These are phyloP conservation scores for Raphanus raphanistrum DNA, from an alignment of 345 rosid genomes.

Conservation along the genomic window DNA sequence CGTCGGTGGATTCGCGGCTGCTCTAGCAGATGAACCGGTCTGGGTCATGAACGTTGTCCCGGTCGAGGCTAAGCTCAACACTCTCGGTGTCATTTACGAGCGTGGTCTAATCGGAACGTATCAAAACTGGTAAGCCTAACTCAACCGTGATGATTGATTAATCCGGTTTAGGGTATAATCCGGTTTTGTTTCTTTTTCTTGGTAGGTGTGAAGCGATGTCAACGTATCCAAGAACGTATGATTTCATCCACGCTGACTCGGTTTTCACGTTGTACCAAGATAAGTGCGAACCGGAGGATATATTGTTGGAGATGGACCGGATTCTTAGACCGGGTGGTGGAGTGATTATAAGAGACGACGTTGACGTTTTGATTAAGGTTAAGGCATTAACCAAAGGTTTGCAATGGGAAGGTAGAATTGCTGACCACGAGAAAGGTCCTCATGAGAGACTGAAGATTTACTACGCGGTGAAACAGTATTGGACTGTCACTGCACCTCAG, in stretches of 20 bases:
- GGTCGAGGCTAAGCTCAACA: constrained; percentile 56
- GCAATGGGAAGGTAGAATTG: constrained; percentile 80
- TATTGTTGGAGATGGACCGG: constrained; percentile 88
- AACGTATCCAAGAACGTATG: constrained; percentile 93
- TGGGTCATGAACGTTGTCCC: constrained; percentile 90
- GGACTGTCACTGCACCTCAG: constrained; percentile 54
- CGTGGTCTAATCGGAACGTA: constrained; percentile 97
- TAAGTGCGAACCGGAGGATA: constrained; percentile 77
- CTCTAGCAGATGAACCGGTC: constrained; percentile 64
- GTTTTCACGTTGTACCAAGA: constrained; percentile 66
- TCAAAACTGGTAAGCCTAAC: constrained; percentile 68
- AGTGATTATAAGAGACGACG: constrained; percentile 84
- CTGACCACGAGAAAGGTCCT: constrained; percentile 79
- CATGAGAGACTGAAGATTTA: constrained; percentile 74
- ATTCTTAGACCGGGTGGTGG: constrained; percentile 83
- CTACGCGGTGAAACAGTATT: constrained; percentile 69
- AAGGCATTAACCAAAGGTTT: constrained; percentile 59
- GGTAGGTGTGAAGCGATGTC: constrained; percentile 81
- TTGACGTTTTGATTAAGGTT: constrained; percentile 62
- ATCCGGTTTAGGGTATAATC: constrained; percentile 13
- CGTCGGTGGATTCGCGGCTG: constrained; percentile 88
- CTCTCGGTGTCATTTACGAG: constrained; percentile 80
- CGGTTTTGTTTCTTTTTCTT: neutral
- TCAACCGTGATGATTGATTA: neutral
- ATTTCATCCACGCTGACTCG: constrained; percentile 78